Percentiles rank a stretch among this genome's conserved stretches.
Conservation (phyloP, 2,329 filamentous ascomycete species). For the Colletotrichum tropicale region DNA sequence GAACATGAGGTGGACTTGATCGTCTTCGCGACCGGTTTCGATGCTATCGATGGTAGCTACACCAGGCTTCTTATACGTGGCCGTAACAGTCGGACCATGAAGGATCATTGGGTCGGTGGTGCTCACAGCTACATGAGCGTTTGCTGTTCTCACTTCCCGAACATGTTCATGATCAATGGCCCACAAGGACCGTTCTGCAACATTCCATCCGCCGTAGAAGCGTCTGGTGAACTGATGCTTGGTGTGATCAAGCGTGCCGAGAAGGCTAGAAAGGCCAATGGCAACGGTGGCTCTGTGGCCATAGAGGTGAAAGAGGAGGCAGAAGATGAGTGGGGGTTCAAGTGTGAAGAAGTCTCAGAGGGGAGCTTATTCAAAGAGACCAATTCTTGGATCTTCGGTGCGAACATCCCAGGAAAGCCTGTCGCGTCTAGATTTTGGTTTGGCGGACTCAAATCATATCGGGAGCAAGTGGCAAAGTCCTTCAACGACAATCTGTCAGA, state of each 20-base stretch:
- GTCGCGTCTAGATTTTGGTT: background rate
- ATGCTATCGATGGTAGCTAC: background rate
- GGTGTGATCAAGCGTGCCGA: background rate
- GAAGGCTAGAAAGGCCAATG: background rate
- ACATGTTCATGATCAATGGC: constrained; percentile 19
- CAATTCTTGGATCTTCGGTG: background rate
- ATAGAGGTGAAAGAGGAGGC: background rate
- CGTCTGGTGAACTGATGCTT: background rate
- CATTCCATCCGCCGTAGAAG: background rate
- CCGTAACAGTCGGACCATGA: background rate
- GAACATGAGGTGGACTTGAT: background rate
- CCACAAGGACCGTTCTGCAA: background rate
- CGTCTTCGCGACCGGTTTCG: background rate
- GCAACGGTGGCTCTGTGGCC: background rate
- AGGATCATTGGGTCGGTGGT: background rate
- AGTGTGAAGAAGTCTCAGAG: background rate
- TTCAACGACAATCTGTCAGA: background rate
- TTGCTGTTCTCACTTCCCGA: constrained; percentile 33
- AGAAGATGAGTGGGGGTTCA: background rate
- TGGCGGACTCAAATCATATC: background rate
- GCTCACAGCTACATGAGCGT: background rate
- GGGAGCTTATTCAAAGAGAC: background rate
- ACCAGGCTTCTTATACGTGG: background rate
- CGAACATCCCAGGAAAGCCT: background rate
- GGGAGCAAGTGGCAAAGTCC: background rate